Evolutionary conservation across 2,329 filamentous ascomycete genomes (phyloP).

Genomic region (Pseudogymnoascus verrucosus): DNA sequence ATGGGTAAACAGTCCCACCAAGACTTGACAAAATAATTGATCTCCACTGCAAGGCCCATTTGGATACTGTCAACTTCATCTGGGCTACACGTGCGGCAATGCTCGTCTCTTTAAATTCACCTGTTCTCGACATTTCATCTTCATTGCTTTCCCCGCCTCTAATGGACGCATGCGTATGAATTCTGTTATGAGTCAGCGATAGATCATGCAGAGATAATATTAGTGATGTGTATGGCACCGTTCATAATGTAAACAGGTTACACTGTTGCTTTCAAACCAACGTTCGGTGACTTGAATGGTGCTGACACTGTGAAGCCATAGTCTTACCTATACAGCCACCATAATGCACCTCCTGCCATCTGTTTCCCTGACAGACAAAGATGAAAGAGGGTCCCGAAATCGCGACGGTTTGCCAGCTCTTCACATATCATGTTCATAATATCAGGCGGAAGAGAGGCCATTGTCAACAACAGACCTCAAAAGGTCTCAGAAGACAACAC

Average conservation of each 20-base stretch:
- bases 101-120: slow-evolving; percentile 13
- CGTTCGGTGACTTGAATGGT: neutral
- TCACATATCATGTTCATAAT: slow-evolving; percentile 53
- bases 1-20: slow-evolving; percentile 55
- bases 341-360: slow-evolving; percentile 51
- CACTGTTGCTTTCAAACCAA: neutral
- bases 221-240: neutral
- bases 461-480: slow-evolving; percentile 7
- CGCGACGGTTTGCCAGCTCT: slow-evolving; percentile 45
- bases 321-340: slow-evolving; percentile 53
- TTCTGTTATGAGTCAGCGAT: slow-evolving; percentile 29
- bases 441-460: slow-evolving; percentile 43
- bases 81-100: slow-evolving; percentile 15
- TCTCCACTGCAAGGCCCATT: slow-evolving; percentile 59
- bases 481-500: neutral
- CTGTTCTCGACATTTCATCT: slow-evolving; percentile 26
- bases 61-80: slow-evolving; percentile 25
- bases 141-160: slow-evolving; percentile 36
- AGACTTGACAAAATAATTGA: slow-evolving; percentile 60
- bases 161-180: slow-evolving; percentile 39
- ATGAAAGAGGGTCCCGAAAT: slow-evolving; percentile 53
- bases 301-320: neutral
- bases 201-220: neutral
- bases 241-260: neutral
- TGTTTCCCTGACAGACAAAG: slow-evolving; percentile 48